Conservation (phyloP, 1,284 basidiomycete species). For the Megacollybia platyphylla region DNA sequence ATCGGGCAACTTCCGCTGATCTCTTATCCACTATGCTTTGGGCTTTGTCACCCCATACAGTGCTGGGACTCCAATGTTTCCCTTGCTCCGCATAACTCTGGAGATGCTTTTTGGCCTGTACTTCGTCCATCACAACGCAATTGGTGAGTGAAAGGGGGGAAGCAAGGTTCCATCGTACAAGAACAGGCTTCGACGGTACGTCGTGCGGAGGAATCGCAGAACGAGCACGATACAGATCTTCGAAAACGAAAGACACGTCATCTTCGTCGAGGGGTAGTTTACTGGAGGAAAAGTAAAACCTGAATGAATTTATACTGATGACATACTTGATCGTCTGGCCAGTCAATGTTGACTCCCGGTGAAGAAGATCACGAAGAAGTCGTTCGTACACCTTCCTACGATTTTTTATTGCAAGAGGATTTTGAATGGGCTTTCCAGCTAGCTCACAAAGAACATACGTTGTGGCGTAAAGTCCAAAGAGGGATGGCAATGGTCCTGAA, state of each 20-base stretch:
- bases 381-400: slow-evolving; percentile 76
- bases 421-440: slow-evolving; percentile 70
- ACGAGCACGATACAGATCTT: slow-evolving; percentile 76
- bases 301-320: neutral
- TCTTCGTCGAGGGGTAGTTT: slow-evolving; percentile 70
- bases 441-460: slow-evolving; percentile 81
- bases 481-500: slow-evolving; percentile 67
- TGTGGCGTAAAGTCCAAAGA: slow-evolving; percentile 83
- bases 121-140: slow-evolving; percentile 67
- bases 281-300: slow-evolving; percentile 20
- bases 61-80: slow-evolving; percentile 23
- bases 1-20: slow-evolving; percentile 32
- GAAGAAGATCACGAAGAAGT: slow-evolving; percentile 65
- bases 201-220: slow-evolving; percentile 67
- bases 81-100: slow-evolving; percentile 24
- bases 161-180: slow-evolving; percentile 71
- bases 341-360: slow-evolving; percentile 55
- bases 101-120: slow-evolving; percentile 62
- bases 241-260: slow-evolving; percentile 75
- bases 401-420: slow-evolving; percentile 76
- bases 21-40: slow-evolving; percentile 41
- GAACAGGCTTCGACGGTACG: slow-evolving; percentile 55
- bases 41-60: slow-evolving; percentile 57
- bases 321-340: slow-evolving; percentile 37
- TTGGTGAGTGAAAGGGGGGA: slow-evolving; percentile 61